Evolutionary conservation across 257 asterid genomes (phyloP), one percentile per base, ranked within the genome.

Genomic region (Phtheirospermum japonicum): DNA sequence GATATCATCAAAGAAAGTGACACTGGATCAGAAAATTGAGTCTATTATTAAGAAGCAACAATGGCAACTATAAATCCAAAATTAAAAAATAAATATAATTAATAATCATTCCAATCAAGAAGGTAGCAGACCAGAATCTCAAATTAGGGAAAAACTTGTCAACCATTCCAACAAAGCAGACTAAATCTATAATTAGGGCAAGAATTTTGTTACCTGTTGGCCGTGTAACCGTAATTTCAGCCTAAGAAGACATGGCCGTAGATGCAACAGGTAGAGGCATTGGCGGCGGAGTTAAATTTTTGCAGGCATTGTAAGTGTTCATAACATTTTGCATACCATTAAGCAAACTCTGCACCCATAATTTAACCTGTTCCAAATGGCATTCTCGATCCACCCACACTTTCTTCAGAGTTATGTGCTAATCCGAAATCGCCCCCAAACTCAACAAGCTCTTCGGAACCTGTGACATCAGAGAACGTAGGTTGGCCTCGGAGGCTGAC

Each of bases 401-500:
- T 70, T 84, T 91, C 72, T 81, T 89, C 71, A 91, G 23, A 9
- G 83, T 53, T 18, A 91, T 80, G 72, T 91, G 88, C 75, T 91
- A 97, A n/a, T 91, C 95, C n/a, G n/a, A n/a, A n/a, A n/a, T n/a
- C n/a, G n/a, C n/a, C n/a, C n/a, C n/a, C n/a, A n/a, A n/a, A n/a
- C 89, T 80, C 93, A 91, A 65, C 79, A 91, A 71, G 68, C 77
- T 82, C 80, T 85, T 88, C 13, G 98, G 96, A 28, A 88, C 91
- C 98, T 91, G 31, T n/a, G n/a, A n/a, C n/a, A n/a, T n/a, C 34
- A 67, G 2, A 57, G 16, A 46, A 34, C 4, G 20, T 12, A 13
- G 19, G 54, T n/a, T n/a, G n/a, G n/a, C n/a, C n/a, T n/a, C n/a
- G n/a, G n/a, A n/a, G n/a, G n/a, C n/a, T n/a, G n/a, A n/a, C n/a